A percentile compares a stretch with the other conserved stretches of the same genome.
These are phyloP conservation scores for Fusarium avenaceum DNA, from an alignment of 2,329 filamentous ascomycete genomes.

Conservation along the genomic window DNA sequence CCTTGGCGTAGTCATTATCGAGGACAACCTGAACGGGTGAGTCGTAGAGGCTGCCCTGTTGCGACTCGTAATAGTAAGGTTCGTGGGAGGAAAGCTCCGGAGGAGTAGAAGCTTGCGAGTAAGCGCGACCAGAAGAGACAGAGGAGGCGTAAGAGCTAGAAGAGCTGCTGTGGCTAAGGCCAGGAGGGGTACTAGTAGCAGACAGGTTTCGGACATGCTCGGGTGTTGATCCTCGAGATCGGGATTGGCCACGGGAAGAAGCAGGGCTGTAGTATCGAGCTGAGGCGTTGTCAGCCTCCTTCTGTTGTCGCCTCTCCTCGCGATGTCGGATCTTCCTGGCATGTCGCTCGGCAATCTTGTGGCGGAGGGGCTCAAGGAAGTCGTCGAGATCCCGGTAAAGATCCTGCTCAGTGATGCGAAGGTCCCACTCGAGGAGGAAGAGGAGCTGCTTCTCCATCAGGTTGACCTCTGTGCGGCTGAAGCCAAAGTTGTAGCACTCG, in stretches of 20 bases:
- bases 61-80: constrained; percentile 58
- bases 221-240: constrained; percentile 58
- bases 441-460: constrained; percentile 99
- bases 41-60: constrained; percentile 61
- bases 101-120: constrained; percentile 67
- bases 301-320: constrained; percentile 60
- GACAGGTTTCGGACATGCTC: constrained; percentile 58
- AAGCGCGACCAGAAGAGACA: constrained; percentile 62
- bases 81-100: constrained; percentile 59
- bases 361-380: constrained; percentile 88
- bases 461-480: constrained; percentile 96
- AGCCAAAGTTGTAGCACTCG: constrained; percentile 78
- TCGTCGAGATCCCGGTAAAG: constrained; percentile 88
- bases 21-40: constrained; percentile 64
- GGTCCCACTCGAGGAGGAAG: constrained; percentile 94
- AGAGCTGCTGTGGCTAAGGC: constrained; percentile 64
- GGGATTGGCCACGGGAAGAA: constrained; percentile 60
- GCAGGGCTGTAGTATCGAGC: constrained; percentile 62
- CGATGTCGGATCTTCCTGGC: constrained; percentile 64
- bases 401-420: constrained; percentile 86
- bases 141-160: constrained; percentile 65
- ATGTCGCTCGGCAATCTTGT: constrained; percentile 66
- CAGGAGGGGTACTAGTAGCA: constrained; percentile 58
- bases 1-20: constrained; percentile 57
- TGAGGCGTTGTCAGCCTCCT: constrained; percentile 54